Evolutionary conservation across 2,329 filamentous ascomycete species (phyloP).

Genomic region (Alternaria arborescens): DNA sequence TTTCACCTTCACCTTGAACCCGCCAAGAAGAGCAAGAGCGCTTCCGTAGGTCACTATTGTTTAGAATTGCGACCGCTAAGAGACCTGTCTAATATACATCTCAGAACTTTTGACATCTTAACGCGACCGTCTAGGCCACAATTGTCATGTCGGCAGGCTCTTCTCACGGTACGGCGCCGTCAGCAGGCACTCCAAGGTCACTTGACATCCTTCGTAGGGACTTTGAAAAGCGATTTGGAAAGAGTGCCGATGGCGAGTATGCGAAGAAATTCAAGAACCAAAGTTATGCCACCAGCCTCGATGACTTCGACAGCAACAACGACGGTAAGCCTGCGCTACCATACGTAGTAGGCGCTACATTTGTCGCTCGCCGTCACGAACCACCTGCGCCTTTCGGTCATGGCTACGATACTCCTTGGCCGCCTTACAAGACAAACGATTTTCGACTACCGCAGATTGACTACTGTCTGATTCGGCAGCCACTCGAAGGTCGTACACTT

Average conservation of each 20-base stretch:
- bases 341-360: constrained; percentile 5
- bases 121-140: neutral
- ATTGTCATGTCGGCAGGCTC: neutral
- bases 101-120: neutral
- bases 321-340: constrained; percentile 7
- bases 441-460: constrained; percentile 6
- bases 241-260: neutral
- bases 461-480: constrained; percentile 3
- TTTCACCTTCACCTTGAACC: neutral
- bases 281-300: neutral
- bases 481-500: neutral
- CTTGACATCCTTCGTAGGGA: neutral
- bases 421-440: neutral
- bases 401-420: constrained; percentile 2
- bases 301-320: neutral
- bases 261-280: neutral
- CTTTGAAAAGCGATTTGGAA: neutral
- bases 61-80: neutral
- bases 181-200: neutral
- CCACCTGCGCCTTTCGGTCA: constrained; percentile 10
- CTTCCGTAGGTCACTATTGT: neutral
- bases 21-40: neutral
- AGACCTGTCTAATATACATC: neutral
- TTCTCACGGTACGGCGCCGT: neutral
- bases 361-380: constrained; percentile 6